Percentiles rank a stretch among this genome's conserved stretches.
Conservation (phyloP, 192 early-diverging fungal species). For the Phycomyces blakesleeanus region DNA sequence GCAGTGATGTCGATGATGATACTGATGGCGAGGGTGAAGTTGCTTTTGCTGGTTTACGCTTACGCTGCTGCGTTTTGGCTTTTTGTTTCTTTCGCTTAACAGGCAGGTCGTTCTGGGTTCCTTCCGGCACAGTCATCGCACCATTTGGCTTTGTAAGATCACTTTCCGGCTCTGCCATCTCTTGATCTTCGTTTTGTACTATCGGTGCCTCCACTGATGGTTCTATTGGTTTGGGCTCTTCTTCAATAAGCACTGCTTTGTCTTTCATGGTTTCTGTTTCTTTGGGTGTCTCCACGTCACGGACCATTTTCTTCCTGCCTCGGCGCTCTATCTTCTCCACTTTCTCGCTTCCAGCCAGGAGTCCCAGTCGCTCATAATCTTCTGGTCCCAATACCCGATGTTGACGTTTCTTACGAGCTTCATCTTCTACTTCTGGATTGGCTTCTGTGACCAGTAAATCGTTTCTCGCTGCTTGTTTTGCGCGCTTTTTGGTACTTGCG, state of each 20-base stretch:
- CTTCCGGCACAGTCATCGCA: not conserved
- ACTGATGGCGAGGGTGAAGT: too few species aligned
- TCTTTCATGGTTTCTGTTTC: not conserved
- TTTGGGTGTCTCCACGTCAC: not conserved
- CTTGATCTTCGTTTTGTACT: too few species aligned
- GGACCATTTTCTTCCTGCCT: slow-evolving; percentile 4
- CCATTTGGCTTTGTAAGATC: not conserved
- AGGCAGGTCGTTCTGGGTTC: slow-evolving; percentile 1
- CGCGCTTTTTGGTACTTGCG: not conserved
- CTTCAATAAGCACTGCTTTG: not conserved
- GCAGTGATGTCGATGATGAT: too few species aligned
- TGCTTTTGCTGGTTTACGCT: too few species aligned
- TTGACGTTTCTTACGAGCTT: slow-evolving; percentile 11
- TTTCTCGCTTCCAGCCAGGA: slow-evolving; percentile 14
- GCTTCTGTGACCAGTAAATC: slow-evolving; percentile 16
- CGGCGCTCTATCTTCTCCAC: slow-evolving; percentile 11
- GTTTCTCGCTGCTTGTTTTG: slow-evolving; percentile 20
- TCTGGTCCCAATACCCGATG: slow-evolving; percentile 19
- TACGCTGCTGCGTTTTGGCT: too few species aligned
- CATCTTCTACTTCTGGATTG: slow-evolving; percentile 30
- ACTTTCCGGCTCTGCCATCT: not conserved
- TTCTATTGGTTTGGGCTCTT: not conserved
- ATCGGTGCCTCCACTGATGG: not conserved
- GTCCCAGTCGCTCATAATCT: slow-evolving; percentile 24
- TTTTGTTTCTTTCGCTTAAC: not conserved